Percentiles rank a stretch among this genome's conserved stretches.
Conservation (phyloP, 176 grass and related monocot species). For the Paspalum vaginatum region DNA sequence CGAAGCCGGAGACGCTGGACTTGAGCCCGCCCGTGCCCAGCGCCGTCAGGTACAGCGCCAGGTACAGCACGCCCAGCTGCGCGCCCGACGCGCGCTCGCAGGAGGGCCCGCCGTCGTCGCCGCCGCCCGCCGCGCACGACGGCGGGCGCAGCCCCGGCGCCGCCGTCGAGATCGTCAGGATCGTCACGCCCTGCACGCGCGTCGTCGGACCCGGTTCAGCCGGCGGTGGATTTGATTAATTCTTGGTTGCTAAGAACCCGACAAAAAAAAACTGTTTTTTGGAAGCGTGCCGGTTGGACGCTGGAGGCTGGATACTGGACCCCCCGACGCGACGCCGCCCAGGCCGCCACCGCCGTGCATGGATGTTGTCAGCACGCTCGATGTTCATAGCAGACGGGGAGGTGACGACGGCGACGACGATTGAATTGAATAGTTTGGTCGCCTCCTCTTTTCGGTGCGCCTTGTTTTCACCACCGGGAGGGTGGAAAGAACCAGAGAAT, state of each 20-base stretch:
- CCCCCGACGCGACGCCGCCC: too few species aligned
- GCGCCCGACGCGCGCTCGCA: conserved; percentile 50
- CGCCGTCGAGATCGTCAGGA: conserved; percentile 79
- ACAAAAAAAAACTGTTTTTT: not conserved
- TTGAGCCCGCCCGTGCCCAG: conserved; percentile 89
- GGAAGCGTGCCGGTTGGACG: conserved; percentile 10
- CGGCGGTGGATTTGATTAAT: too few species aligned
- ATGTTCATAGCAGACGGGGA: not conserved
- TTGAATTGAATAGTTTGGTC: conserved; percentile 23
- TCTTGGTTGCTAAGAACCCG: too few species aligned
- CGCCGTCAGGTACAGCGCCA: conserved; percentile 80
- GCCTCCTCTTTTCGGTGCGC: conserved; percentile 7
- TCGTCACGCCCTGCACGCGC: conserved; percentile 81
- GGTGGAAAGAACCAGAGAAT: not conserved
- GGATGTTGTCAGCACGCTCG: conserved; percentile 25
- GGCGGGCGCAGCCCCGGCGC: conserved; percentile 58
- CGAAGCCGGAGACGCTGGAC: conserved; percentile 91
- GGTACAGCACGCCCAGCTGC: conserved; percentile 72
- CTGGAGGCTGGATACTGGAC: too few species aligned
- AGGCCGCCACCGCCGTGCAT: conserved; percentile 8
- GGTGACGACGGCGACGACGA: not conserved
- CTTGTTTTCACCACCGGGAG: conserved; percentile 2
- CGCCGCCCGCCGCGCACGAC: conserved; percentile 24
- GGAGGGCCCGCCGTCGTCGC: too few species aligned
- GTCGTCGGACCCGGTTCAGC: too few species aligned